Evolutionary conservation across 192 early-diverging fungal genomes (phyloP).

Genomic region (Backusella sp.): DNA sequence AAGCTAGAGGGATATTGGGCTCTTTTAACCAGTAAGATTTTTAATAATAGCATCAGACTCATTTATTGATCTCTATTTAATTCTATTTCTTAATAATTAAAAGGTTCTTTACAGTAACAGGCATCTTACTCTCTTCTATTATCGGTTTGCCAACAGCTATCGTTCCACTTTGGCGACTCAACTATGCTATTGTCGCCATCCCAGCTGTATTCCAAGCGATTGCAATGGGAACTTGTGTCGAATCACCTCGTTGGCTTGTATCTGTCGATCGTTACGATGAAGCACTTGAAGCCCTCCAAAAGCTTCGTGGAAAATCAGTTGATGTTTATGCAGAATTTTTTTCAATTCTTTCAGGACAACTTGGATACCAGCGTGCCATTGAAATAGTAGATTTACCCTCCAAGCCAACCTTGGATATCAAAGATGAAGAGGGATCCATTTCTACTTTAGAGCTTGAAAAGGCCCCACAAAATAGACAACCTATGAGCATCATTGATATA

Average conservation of each 20-base stretch:
- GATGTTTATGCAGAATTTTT: conserved; percentile 57
- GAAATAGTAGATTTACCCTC: conserved; percentile 4
- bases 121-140: conserved; percentile 35
- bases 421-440: conserved; percentile 10
- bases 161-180: conserved; percentile 53
- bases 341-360: conserved; percentile 6
- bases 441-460: not conserved
- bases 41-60: not conserved
- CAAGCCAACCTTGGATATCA: not conserved
- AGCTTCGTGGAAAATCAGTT: conserved; percentile 55
- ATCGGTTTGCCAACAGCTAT: conserved; percentile 48
- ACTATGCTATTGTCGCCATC: conserved; percentile 41
- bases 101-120: conserved; percentile 67
- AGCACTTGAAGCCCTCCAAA: conserved; percentile 55
- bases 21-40: conserved; percentile 41
- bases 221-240: conserved; percentile 58
- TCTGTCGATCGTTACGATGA: conserved; percentile 55
- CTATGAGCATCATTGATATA: conserved; percentile 32
- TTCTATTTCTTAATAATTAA: conserved; percentile 33
- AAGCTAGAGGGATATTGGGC: conserved; percentile 46
- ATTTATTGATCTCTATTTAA: conserved; percentile 30
- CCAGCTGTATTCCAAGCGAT: conserved; percentile 58
- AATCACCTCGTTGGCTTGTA: conserved; percentile 66
- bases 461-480: not conserved
- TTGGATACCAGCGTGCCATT: not conserved